Percentiles rank a stretch among this genome's conserved stretches.
Conservation (phyloP, 768 basidiomycete species). For the Suillus fuscotomentosus region DNA sequence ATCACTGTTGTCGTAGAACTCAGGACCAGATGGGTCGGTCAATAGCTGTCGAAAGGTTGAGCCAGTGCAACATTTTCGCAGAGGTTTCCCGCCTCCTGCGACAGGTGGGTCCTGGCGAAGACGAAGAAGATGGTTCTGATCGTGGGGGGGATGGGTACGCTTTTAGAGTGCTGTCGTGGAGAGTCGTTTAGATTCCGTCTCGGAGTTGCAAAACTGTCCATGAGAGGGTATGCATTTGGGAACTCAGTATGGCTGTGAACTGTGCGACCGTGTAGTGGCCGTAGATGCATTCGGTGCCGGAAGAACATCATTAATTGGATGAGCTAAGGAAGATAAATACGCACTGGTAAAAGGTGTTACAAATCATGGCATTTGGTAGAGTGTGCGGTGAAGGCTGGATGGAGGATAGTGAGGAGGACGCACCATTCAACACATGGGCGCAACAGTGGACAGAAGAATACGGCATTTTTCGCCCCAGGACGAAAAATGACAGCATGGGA, state of each 20-base stretch:
- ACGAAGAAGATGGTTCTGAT: constrained; percentile 51
- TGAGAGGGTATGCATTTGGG: constrained; percentile 56
- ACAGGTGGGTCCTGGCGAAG: constrained; percentile 65
- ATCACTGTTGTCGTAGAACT: constrained; percentile 43
- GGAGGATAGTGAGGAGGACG: too few relatives aligned
- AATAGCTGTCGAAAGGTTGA: constrained; percentile 76
- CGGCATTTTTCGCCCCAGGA: too few relatives aligned
- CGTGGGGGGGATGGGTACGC: constrained; percentile 39
- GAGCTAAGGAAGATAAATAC: constrained; percentile 45
- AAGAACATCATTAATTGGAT: constrained; percentile 62
- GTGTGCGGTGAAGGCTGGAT: too few relatives aligned
- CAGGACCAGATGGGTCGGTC: constrained; percentile 44
- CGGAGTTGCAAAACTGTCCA: constrained; percentile 26
- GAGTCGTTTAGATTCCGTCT: constrained; percentile 28
- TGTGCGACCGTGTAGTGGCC: constrained; percentile 59
- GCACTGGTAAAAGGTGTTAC: too few relatives aligned
- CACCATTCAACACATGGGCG: too few relatives aligned
- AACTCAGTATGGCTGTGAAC: constrained; percentile 64
- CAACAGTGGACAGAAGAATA: too few relatives aligned
- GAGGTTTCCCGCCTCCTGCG: constrained; percentile 36
- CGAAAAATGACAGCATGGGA: too few relatives aligned
- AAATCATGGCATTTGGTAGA: too few relatives aligned
- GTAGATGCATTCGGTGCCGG: constrained; percentile 50
- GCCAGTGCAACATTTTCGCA: constrained; percentile 59
- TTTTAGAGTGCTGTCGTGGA: constrained; percentile 28